Base-by-base conservation (phyloP, 257 asterid species). In the Lithospermum erythrorhizon region DNA sequence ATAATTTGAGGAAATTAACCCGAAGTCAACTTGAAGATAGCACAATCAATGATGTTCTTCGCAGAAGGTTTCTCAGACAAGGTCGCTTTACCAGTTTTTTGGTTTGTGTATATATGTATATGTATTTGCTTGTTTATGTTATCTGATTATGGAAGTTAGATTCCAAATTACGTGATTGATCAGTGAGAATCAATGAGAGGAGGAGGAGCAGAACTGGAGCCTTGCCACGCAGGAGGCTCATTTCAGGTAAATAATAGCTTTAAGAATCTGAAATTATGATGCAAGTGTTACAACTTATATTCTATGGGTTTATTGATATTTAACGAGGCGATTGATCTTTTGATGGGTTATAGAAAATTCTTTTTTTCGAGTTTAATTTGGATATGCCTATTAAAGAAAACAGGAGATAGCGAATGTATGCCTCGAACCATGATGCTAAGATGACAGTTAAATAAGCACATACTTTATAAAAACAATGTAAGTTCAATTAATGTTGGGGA, bases 41-140 rank as follows among this genome's bases (percentile, higher is more conserved):
- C 61, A 78, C 83, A 63, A 72, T 69, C 58, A 72, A 61, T 66
- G 97, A 84, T 61, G 89, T 89, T 68, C 77, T 93, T 74, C 83
- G 81, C 62, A 83, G 97, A 25, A 74, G 97, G 70, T 93, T 93
- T 78, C 85, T 89, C 58, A 84, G 97, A 86, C 97, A 84, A 84
- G 97, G 97, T 89, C 48, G 45, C 21, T 18, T 56, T 45, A 24
- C 20, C 30, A 49, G 25, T 56, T 59, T 19, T 25, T 19, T 4
- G 48, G 69, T 55, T 48, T 66, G 9, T 71, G 47, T 61, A 53
- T 54, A 54, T 66, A 6, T 71, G 47, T 61, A 53, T 54, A 54
- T 57, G 22, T 21, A 16, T 11, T 19, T 49, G 45, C 48, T 24
- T 15, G 58, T 70, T 52, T 6, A 21, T 51, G 5, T 41, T 58